Conservation (phyloP, 495 filamentous ascomycete species). For the Sordaria brevicollis region DNA sequence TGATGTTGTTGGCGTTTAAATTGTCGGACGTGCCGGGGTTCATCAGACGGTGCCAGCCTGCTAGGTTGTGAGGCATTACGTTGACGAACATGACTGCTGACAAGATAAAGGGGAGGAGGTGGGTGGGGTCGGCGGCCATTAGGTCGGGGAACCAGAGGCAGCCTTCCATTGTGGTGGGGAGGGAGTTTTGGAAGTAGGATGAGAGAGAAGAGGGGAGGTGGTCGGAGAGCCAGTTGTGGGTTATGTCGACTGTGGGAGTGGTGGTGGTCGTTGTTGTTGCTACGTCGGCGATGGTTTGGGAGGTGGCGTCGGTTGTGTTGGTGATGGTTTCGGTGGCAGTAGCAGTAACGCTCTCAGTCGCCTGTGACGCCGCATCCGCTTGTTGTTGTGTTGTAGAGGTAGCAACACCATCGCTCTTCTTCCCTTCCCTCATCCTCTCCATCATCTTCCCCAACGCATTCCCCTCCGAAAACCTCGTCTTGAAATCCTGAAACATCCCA, state of each 20-base stretch:
- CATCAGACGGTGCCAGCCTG: not conserved
- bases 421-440: too few relatives aligned
- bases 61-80: conserved; percentile 16
- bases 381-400: too few relatives aligned
- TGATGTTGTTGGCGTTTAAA: not conserved
- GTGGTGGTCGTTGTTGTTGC: not conserved
- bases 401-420: too few relatives aligned
- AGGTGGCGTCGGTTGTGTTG: too few relatives aligned
- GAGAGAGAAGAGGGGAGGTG: not conserved
- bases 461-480: not conserved
- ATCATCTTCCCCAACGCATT: too few relatives aligned
- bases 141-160: conserved; percentile 77
- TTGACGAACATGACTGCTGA: conserved; percentile 38
- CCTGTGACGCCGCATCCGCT: too few relatives aligned
- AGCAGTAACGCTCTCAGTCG: too few relatives aligned
- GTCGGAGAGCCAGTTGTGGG: not conserved
- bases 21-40: not conserved
- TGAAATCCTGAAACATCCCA: conserved; percentile 18
- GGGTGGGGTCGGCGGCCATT: conserved; percentile 54
- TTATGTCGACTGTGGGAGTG: not conserved
- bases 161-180: conserved; percentile 52
- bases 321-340: too few relatives aligned
- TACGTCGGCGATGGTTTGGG: too few relatives aligned
- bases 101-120: conserved; percentile 54
- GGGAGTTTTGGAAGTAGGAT: not conserved